Conservation (phyloP, 306 rosid species). For the Fragaria ananassa region DNA sequence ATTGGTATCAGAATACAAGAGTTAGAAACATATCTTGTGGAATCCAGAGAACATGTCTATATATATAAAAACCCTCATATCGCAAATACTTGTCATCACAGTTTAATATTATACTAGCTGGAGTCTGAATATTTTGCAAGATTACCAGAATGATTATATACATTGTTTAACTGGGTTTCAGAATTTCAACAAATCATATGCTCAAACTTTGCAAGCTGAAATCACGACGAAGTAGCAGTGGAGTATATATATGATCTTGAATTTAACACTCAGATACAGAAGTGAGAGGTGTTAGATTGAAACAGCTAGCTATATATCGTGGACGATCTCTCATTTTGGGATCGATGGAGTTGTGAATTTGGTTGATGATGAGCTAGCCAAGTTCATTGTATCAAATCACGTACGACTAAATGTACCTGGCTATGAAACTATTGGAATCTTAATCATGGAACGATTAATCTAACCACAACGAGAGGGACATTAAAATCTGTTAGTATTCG, state of each 20-base stretch:
- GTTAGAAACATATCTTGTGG: neutral
- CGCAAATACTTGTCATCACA: conserved; percentile 9
- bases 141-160: conserved; percentile 7
- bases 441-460: neutral
- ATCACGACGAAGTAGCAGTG: conserved; percentile 13
- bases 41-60: neutral
- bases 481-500: neutral
- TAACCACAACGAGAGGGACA: neutral
- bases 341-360: conserved; percentile 26
- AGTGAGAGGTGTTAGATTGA: neutral
- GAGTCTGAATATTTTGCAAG: neutral
- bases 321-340: conserved; percentile 20
- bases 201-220: conserved; percentile 8
- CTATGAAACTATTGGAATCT: neutral
- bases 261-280: neutral
- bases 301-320: conserved; percentile 1
- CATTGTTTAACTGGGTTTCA: neutral
- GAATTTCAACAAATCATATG: conserved; percentile 16
- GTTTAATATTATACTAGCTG: neutral
- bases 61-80: neutral
- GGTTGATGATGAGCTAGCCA: neutral
- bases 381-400: conserved; percentile 21
- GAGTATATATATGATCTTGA: neutral
- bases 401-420: neutral
- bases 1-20: too few species aligned